Base-by-base conservation (phyloP, 805 yeast species). In the Nakazawaea wickerhamii region DNA sequence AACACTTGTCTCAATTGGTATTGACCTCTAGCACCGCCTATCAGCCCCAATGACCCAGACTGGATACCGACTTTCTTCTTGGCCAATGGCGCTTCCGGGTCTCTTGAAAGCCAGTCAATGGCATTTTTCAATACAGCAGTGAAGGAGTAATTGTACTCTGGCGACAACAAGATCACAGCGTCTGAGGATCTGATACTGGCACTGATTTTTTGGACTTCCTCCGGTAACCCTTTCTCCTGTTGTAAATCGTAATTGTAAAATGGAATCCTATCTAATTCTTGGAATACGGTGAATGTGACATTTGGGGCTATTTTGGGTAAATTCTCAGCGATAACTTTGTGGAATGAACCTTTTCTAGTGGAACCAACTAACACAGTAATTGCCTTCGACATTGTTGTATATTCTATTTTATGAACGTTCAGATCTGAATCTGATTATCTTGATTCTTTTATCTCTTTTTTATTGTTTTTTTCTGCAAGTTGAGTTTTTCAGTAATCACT, bases 351-450 rank as follows among this genome's bases (percentile, higher is more conserved):
- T 21, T 32, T 33, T 19, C 43, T 33, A 14, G 21, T 19, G 7
- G 43, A 40, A 18, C 43, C 43, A 21, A 40, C 43, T 19, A 40
- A 34, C 5, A 40, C 38, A 20, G 43, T 40, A 21, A 40, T 20
- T 7, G 33, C 14, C 18, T 40, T 40, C 5, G 31, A 18, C 37
- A 33, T 40, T n/a, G 7, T 26, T 26, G n/a, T 33, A 10, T 25
- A 9, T 25, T 10, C 21, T 8, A 18, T 31, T 31, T 7, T 31
- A 10, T 9, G 27, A 10, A 10, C n/a, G n/a, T n/a, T n/a, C n/a
- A n/a, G n/a, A n/a, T n/a, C n/a, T n/a, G n/a, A n/a, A n/a, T n/a
- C n/a, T n/a, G n/a, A n/a, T n/a, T n/a, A n/a, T n/a, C n/a, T n/a
- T n/a, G n/a, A n/a, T n/a, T n/a, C n/a, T n/a, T n/a, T n/a, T n/a